Evolutionary conservation across 352 stramenopile genomes (phyloP), one percentile per base, ranked within the genome.

Genomic region (Phytophthora vignae): DNA sequence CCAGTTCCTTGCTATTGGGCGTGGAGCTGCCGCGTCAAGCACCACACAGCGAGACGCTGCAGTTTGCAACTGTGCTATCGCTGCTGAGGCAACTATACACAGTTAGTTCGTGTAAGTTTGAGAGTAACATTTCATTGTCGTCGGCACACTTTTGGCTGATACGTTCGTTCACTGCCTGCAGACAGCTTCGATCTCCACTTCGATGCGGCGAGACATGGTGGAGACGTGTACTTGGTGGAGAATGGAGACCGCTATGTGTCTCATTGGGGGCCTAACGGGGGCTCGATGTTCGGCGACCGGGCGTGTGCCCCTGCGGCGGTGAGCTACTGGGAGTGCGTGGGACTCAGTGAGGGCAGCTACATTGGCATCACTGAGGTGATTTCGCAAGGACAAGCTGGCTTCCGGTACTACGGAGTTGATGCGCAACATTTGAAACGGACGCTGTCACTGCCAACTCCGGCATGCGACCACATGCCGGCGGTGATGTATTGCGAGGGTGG

Each of bases 401-500:
- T 82, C 48, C 60, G 59, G 11, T 80, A 80, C 55, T 78, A 84
- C 54, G 85, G 83, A 4, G 73, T 82, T 29, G 38, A 78, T 17
- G 81, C 83, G 15, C 63, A 81, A 11, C 78, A 85, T 27, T 72
- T 85, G 1, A 72, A 79, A 21, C 71, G 82, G 33, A 73, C 84
- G 33, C 60, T 90, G 36, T 87, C 79, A 25, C 69, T 88, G 25
- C 77, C 83, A 4, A 80, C 79, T 22, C 78, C 82, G 0, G 83
- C 83, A 27, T 93, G 82, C 63, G 82, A 93, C 53, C 69, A 87
- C 69, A 87, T 93, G 61, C 81, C 85, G 3, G 85, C 83, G n/a
- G 79, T 93, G 60, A 93, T 93, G 83, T 93, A 93, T 55, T 84
- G 82, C 27, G 82, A 90, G 64, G 77, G 70, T 12, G 85, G 85